Base-by-base conservation (phyloP, 1,284 basidiomycete species). In the Sporisorium graminicola region DNA sequence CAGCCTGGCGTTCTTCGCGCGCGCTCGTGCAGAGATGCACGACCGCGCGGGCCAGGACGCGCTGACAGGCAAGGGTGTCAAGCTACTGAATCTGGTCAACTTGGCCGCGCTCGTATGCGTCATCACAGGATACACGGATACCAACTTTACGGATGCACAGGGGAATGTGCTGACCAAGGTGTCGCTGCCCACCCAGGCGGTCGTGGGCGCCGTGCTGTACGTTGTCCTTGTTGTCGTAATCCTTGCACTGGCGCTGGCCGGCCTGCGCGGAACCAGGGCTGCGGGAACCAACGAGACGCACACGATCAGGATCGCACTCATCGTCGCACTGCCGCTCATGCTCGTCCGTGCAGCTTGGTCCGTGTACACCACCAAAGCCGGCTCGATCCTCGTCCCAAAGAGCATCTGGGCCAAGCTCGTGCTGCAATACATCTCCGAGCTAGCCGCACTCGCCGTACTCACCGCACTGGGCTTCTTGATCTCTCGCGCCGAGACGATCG, bases 11-110 rank as follows among this genome's bases (percentile, higher is more conserved):
- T 60, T 76, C 20, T 67, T 40, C 58, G 14, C 55, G 60, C 1
- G 58, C 67, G 0, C 37, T 27, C 2, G 24, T n/a, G n/a, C n/a
- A n/a, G n/a, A n/a, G n/a, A n/a, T n/a, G n/a, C n/a, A n/a, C n/a
- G n/a, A n/a, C n/a, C n/a, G n/a, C n/a, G n/a, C n/a, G n/a, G n/a
- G n/a, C n/a, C n/a, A n/a, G n/a, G n/a, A n/a, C n/a, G n/a, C n/a
- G n/a, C n/a, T n/a, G n/a, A n/a, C n/a, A n/a, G n/a, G n/a, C n/a
- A n/a, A n/a, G n/a, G n/a, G n/a, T n/a, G n/a, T n/a, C n/a, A n/a
- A n/a, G n/a, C n/a, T n/a, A n/a, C n/a, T n/a, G n/a, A n/a, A 75
- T 22, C 31, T 70, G 12, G 43, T 68, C 52, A 75, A 75, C 42
- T 9, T 70, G 9, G 67, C 40, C 0, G 73, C 66, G 14, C 37